A percentile compares a stretch with the other conserved stretches of the same genome.
Evolutionary conservation across 2,329 filamentous ascomycete genomes (phyloP).

Genomic region (Stachybotrys elegans): DNA sequence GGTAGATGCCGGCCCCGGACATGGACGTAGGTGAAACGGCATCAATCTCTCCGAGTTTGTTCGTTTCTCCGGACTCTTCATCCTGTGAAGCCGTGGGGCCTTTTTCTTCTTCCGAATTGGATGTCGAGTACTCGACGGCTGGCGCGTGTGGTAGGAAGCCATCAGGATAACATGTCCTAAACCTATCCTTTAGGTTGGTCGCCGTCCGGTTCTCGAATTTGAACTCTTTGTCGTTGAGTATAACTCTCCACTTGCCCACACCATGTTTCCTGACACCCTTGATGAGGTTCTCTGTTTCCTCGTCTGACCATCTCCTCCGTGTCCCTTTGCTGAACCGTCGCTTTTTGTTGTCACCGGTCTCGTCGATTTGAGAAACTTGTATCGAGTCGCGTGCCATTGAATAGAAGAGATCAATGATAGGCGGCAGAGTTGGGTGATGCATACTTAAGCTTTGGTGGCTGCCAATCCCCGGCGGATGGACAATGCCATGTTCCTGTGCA

Average conservation of each 20-base stretch:
- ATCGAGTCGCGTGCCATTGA: background rate
- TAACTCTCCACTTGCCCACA: background rate
- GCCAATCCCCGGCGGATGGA: background rate
- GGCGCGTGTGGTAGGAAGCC: no score
- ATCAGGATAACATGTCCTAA: background rate
- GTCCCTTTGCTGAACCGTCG: background rate
- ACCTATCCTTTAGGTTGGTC: background rate
- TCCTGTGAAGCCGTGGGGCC: background rate
- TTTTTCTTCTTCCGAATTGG: background rate
- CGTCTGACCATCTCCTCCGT: background rate
- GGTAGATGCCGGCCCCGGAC: background rate
- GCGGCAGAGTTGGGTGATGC: background rate
- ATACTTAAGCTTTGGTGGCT: background rate
- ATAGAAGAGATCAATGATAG: background rate
- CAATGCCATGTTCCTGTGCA: no score
- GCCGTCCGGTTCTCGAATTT: background rate
- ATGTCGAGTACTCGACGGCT: background rate
- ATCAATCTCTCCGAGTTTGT: no score
- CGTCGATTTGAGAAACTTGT: background rate
- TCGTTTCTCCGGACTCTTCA: background rate
- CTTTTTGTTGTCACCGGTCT: background rate
- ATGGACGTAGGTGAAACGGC: background rate
- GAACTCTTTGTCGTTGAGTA: slow-evolving; percentile 1
- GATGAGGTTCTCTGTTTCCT: background rate
- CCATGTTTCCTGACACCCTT: background rate